Evolutionary conservation across 2,329 filamentous ascomycete species (phyloP).

Genomic region (Stagonosporopsis chrysanthemi): DNA sequence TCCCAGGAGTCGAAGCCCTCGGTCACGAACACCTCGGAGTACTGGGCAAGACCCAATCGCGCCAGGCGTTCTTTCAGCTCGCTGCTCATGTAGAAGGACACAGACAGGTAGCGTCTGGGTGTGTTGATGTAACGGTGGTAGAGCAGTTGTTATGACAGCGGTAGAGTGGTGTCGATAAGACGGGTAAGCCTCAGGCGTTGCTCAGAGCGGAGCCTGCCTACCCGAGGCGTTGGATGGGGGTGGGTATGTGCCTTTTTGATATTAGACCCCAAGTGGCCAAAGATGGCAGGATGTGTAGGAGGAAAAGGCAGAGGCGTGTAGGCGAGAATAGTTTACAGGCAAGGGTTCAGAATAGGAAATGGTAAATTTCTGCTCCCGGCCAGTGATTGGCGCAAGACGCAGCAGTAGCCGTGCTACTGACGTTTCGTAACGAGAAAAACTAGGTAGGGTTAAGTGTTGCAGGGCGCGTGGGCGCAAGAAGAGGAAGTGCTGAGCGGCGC

Average conservation of each 20-base stretch:
- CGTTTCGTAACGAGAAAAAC: slow-evolving; percentile 39
- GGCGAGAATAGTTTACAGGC: slow-evolving; percentile 35
- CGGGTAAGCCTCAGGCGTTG: slow-evolving; percentile 7
- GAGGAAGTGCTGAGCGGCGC: slow-evolving; percentile 38
- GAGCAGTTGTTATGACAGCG: slow-evolving; percentile 14
- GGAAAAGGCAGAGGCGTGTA: slow-evolving; percentile 13
- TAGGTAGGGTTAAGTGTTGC: slow-evolving; percentile 49
- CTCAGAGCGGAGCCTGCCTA: slow-evolving; percentile 70
- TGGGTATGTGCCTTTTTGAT: slow-evolving; percentile 62
- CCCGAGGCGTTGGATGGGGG: slow-evolving; percentile 67
- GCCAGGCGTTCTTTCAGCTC: slow-evolving; percentile 71
- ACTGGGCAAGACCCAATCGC: slow-evolving; percentile 80
- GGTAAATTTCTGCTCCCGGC: slow-evolving; percentile 21
- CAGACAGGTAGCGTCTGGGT: slow-evolving; percentile 2
- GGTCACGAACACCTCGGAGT: slow-evolving; percentile 74
- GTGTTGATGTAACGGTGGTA: slow-evolving; percentile 12
- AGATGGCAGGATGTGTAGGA: slow-evolving; percentile 11
- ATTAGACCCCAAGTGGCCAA: slow-evolving; percentile 24
- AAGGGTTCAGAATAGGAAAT: slow-evolving; percentile 43
- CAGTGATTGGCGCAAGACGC: slow-evolving; percentile 37
- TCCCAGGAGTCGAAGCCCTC: slow-evolving; percentile 89
- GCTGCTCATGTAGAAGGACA: slow-evolving; percentile 64
- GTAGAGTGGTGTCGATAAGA: slow-evolving; percentile 17
- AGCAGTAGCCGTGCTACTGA: slow-evolving; percentile 31
- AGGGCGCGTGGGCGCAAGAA: slow-evolving; percentile 51